Evolutionary conservation across 1,284 basidiomycete genomes (phyloP).

Genomic region (Hemileia vastatrix): DNA sequence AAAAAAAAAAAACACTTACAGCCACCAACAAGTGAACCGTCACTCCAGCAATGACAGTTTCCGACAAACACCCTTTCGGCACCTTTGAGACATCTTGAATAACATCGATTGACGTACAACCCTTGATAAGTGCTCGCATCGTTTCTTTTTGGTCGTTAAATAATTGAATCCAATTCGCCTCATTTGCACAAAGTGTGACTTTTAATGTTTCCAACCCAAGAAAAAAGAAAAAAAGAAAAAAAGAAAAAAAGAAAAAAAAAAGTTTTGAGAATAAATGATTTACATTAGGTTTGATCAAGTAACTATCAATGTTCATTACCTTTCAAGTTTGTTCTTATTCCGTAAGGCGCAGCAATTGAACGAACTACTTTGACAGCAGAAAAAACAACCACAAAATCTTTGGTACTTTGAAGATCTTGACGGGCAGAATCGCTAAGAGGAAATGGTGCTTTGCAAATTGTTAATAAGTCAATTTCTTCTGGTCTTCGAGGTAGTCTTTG

Average conservation of each 20-base stretch:
- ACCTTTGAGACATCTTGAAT: conserved; percentile 54
- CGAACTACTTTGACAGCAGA: conserved; percentile 67
- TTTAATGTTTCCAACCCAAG: not conserved
- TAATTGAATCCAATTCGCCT: conserved; percentile 40
- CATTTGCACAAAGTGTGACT: conserved; percentile 17
- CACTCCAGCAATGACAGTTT: conserved; percentile 64
- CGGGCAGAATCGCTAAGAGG: conserved; percentile 54
- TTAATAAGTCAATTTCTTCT: conserved; percentile 67
- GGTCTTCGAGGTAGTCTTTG: conserved; percentile 80
- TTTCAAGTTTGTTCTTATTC: conserved; percentile 76
- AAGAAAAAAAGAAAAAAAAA: not conserved
- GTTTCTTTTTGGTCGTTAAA: conserved; percentile 65
- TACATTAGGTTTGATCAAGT: not conserved
- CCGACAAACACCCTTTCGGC: conserved; percentile 77
- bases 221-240: not conserved
- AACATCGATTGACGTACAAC: conserved; percentile 63
- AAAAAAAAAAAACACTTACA: conserved; percentile 49
- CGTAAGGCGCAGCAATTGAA: conserved; percentile 82
- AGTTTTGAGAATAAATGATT: too few relatives aligned
- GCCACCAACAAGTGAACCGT: conserved; percentile 72
- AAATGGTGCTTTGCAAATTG: conserved; percentile 51
- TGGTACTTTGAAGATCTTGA: conserved; percentile 64
- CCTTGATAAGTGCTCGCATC: conserved; percentile 76
- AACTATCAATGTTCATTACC: too few relatives aligned
- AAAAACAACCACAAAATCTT: conserved; percentile 79